Base-by-base conservation (phyloP, 169 alveolate genomes). In the Theileria parva region DNA sequence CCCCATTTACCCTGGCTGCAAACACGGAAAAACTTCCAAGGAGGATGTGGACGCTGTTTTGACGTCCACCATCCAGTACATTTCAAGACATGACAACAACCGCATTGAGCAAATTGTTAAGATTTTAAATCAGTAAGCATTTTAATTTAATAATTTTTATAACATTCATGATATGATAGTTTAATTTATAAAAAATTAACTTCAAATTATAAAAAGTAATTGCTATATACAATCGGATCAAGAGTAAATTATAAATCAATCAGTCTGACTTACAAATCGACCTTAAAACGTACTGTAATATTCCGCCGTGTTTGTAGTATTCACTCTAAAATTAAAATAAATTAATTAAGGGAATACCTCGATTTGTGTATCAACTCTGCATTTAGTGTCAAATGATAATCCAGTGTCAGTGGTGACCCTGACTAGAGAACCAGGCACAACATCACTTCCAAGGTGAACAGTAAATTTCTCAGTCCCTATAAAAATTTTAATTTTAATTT, bases 291-390 rank as follows among this genome's bases (percentile, higher is more conserved):
- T 92, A 92, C 39, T 88, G 95, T 17, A 92, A 60, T 55, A 92
- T 92, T 57, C 95, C 95, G n/a, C 95, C 95, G 59, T 90, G 92
- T 44, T 78, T 73, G 87, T 53, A 92, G 86, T 92, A 92, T 37
- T 86, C 89, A 48, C 80, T 25, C 80, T 73, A 32, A 68, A 69
- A 51, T 5, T 55, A 32, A 63, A 57, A 25, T 4, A 6, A 28
- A 28, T 27, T 63, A 63, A 25, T n/a, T n/a, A 19, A 23, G 7
- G 19, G 19, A 44, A 25, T 74, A 79, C 77, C 78, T 92, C 95
- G 53, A 89, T 86, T 34, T 70, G 88, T n/a, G 95, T 92, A 74
- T 92, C 95, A 19, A 92, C 68, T 78, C 95, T 80, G 39, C 83
- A 69, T 21, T 39, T 70, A 55, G 79, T 74, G 53, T 85, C 80